A percentile compares a stretch with the other conserved stretches of the same genome.
phyloP scores from a whole-genome alignment of 352 stramenopile species.

The Phytopythium helicoides region DNA sequence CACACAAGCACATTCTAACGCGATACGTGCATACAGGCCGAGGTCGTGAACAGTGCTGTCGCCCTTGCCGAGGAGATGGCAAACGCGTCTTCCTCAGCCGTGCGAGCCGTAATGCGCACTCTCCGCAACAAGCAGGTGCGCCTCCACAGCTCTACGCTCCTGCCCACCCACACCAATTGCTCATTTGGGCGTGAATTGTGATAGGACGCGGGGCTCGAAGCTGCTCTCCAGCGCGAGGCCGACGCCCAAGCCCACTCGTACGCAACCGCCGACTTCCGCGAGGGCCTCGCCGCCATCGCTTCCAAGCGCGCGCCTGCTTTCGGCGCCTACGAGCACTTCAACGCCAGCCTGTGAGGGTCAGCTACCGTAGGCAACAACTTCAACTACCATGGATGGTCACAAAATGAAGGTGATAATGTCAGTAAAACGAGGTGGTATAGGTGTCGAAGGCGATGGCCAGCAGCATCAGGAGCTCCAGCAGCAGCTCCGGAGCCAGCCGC shows the following conservation, averaged over 20 bases:
- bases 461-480: too few relatives aligned
- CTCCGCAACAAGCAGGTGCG: conserved; percentile 48
- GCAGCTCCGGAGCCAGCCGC: too few relatives aligned
- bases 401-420: too few relatives aligned
- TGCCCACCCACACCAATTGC: too few relatives aligned
- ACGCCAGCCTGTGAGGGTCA: conserved; percentile 11
- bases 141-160: not conserved
- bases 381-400: too few relatives aligned
- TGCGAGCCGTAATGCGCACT: conserved; percentile 61
- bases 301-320: conserved; percentile 68
- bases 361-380: too few relatives aligned
- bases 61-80: conserved; percentile 61
- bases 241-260: conserved; percentile 84
- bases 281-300: conserved; percentile 72
- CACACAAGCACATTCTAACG: not conserved
- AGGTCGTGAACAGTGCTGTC: conserved; percentile 48
- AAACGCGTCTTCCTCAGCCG: conserved; percentile 54
- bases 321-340: conserved; percentile 37
- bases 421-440: too few relatives aligned
- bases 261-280: conserved; percentile 67
- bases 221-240: conserved; percentile 67
- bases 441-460: too few relatives aligned
- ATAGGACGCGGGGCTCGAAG: conserved; percentile 61
- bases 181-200: too few relatives aligned
- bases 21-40: conserved; percentile 13